These are phyloP conservation scores for Fomitiporia mediterranea DNA, from an alignment of 1,284 basidiomycete species.

Conservation along the genomic window DNA sequence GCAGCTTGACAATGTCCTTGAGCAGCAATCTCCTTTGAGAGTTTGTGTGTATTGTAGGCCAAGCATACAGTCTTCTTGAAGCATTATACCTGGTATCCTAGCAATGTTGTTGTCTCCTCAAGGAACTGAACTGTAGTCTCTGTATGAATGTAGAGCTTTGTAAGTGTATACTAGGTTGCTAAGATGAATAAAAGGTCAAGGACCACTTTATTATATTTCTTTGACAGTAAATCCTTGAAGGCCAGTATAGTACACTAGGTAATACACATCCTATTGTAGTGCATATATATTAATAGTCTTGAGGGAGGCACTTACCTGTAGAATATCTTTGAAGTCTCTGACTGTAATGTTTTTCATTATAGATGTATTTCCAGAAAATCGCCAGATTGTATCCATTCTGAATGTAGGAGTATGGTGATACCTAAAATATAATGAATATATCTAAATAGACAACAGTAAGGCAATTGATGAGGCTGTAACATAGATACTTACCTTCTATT, in stretches of 20 bases:
- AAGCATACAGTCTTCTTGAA: slow-evolving; percentile 25
- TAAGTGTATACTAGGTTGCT: slow-evolving; percentile 31
- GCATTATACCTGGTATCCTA: slow-evolving; percentile 27
- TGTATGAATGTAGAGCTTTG: slow-evolving; percentile 32
- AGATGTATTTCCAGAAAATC: slow-evolving; percentile 27
- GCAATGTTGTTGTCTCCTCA: slow-evolving; percentile 21
- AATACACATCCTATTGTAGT: too few relatives aligned
- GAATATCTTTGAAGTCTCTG: slow-evolving; percentile 33
- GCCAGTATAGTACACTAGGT: slow-evolving; percentile 32
- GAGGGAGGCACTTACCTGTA: slow-evolving; percentile 29
- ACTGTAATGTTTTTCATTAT: slow-evolving; percentile 30
- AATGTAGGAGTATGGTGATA: too few relatives aligned
- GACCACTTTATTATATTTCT: slow-evolving; percentile 26
- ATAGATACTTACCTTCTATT: too few relatives aligned
- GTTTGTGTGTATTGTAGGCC: slow-evolving; percentile 26
- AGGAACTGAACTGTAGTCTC: slow-evolving; percentile 26
- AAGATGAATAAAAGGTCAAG: slow-evolving; percentile 29
- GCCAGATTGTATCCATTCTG: slow-evolving; percentile 28
- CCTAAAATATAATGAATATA: too few relatives aligned
- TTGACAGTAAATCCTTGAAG: slow-evolving; percentile 32
- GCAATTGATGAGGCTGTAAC: too few relatives aligned
- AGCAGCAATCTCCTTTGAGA: slow-evolving; percentile 13
- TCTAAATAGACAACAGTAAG: too few relatives aligned
- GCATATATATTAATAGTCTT: not conserved
- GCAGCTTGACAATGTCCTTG: not conserved